Conservation (phyloP, 202 grass and related monocot species). For the Miscanthus sacchariflorus region DNA sequence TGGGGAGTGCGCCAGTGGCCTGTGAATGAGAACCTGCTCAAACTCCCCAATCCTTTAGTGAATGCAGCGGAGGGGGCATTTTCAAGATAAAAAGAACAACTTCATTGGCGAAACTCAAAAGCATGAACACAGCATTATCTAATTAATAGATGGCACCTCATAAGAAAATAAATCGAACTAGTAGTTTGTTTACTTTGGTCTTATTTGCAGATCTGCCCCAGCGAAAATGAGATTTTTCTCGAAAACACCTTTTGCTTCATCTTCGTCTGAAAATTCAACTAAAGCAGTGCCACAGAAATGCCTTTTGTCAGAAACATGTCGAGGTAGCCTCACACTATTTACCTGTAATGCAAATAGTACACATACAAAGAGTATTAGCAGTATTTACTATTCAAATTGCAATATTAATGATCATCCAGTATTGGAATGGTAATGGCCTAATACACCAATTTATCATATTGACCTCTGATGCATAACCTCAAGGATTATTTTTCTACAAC, state of each 20-base stretch:
- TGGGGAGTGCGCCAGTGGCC: neutral
- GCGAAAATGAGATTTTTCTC: constrained; percentile 66
- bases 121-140: constrained; percentile 21
- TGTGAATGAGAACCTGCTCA: neutral
- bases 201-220: constrained; percentile 73
- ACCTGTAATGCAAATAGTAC: constrained; percentile 61
- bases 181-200: constrained; percentile 67
- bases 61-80: neutral
- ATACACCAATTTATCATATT: constrained; percentile 27
- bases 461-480: neutral
- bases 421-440: neutral
- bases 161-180: constrained; percentile 37
- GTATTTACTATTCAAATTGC: constrained; percentile 8
- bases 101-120: neutral
- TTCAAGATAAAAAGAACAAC: neutral
- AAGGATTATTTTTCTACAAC: neutral
- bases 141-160: neutral
- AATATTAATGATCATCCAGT: constrained; percentile 4
- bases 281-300: constrained; percentile 83
- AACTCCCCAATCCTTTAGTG: neutral
- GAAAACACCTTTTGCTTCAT: constrained; percentile 68
- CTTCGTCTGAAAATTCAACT: constrained; percentile 95
- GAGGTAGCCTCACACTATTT: constrained; percentile 89
- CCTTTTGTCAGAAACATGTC: constrained; percentile 77
- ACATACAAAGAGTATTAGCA: constrained; percentile 17